Evolutionary conservation across 148 eudicot genomes (phyloP), one percentile per base, ranked within the genome.

Genomic region (Dianthus caryophyllus): DNA sequence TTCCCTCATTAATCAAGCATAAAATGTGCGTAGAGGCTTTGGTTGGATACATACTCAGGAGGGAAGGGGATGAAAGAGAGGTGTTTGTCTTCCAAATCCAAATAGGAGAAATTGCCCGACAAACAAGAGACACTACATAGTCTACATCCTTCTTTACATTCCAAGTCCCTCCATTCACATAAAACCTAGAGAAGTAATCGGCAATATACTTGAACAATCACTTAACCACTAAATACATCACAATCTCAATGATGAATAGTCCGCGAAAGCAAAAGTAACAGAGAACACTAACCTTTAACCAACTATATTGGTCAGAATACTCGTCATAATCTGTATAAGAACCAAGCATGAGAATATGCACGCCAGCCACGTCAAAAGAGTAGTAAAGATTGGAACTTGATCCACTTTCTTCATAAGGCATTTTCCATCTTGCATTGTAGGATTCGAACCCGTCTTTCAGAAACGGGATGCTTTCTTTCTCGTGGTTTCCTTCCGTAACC

Each of bases 401-500:
- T 67, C 87, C 90, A 73, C 98, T 93, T 87, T 93, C 98, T 60
- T 79, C 81, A 77, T 70, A 93, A 11, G 98, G 98, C 98, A 93
- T 93, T 70, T 84, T 93, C 98, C 98, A 93, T 71, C 98, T 81
- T 41, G 98, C 84, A 83, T 93, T 93, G 58, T 93, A 93, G 11
- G 98, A 82, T 46, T 65, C 65, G 53, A 93, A 93, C 0, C 85
- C 83, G 71, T 86, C 92, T 73, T 72, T 82, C 11, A 93, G 31
- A 0, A 87, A 53, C 2, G 78, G 78, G 71, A 93, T 85, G 52
- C 31, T 72, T 83, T 93, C 98, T 77, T 82, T 80, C 69, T 93
- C 98, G 77, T 93, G 98, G 80, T 93, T 93, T 75, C 98, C 98
- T 78, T 93, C 74, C 2, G 97, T 90, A 64, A 93, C 98, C 98